These are phyloP conservation scores for Globisporangium alternatum DNA, from an alignment of 352 stramenopile species.

Conservation along the genomic window DNA sequence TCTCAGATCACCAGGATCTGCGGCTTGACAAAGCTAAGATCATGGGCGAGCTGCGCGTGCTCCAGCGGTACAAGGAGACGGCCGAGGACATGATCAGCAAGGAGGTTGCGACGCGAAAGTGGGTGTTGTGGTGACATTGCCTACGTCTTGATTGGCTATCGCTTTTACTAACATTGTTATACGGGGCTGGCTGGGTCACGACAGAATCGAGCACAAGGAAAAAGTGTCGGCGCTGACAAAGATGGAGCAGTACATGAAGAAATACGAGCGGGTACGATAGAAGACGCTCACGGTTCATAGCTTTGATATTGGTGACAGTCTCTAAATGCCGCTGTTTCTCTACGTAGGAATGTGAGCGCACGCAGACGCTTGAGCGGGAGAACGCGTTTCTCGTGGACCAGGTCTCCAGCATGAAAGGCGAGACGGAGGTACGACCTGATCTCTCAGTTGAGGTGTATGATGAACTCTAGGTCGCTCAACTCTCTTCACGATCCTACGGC, in stretches of 20 bases:
- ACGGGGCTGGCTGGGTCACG: not conserved
- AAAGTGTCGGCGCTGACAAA: constrained; percentile 59
- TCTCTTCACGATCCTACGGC: not conserved
- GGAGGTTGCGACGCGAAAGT: constrained; percentile 54
- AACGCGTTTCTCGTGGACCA: constrained; percentile 70
- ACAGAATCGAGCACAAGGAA: constrained; percentile 64
- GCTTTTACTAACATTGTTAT: not conserved
- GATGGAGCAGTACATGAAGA: constrained; percentile 79
- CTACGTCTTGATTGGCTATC: not conserved
- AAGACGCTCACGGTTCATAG: not conserved
- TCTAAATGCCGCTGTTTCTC: not conserved
- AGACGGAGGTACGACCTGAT: constrained; percentile 42
- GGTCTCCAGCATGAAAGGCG: constrained; percentile 65
- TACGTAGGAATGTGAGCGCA: constrained; percentile 49
- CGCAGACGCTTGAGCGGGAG: constrained; percentile 56
- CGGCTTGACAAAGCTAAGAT: constrained; percentile 67
- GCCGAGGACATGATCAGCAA: constrained; percentile 63
- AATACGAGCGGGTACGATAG: constrained; percentile 55
- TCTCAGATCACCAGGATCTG: constrained; percentile 69
- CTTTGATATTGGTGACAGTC: not conserved
- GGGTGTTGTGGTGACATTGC: constrained; percentile 1
- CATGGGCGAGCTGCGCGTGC: constrained; percentile 58
- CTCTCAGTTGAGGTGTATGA: not conserved
- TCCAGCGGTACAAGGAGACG: constrained; percentile 74
- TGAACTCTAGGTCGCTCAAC: not conserved